phyloP scores from a whole-genome alignment of 768 basidiomycete genomes.

The Lentinula sp. region DNA sequence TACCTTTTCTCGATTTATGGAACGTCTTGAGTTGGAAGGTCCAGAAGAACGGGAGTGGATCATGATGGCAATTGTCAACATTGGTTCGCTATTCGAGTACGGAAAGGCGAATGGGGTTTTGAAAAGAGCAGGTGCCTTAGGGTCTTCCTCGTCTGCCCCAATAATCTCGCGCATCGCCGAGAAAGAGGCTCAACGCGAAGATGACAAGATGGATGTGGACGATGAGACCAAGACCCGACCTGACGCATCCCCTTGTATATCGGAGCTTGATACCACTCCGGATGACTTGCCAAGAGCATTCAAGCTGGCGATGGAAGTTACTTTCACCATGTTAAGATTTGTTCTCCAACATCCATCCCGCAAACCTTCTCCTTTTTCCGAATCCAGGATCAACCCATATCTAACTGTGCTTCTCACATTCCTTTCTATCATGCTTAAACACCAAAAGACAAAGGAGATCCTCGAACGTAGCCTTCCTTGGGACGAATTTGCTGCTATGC shows the following conservation, averaged over 20 bases:
- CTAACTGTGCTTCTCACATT: constrained; percentile 85
- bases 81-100: constrained; percentile 82
- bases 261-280: constrained; percentile 21
- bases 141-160: not conserved
- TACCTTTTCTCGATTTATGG: constrained; percentile 78
- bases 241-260: constrained; percentile 16
- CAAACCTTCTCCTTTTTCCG: constrained; percentile 50
- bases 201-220: constrained; percentile 15
- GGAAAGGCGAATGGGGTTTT: constrained; percentile 71
- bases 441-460: constrained; percentile 50
- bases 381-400: constrained; percentile 74
- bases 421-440: constrained; percentile 69
- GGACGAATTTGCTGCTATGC: constrained; percentile 56
- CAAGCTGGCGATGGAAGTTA: constrained; percentile 70
- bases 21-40: constrained; percentile 78
- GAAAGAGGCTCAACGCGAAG: constrained; percentile 5
- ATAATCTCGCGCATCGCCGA: not conserved
- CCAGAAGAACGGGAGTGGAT: constrained; percentile 88
- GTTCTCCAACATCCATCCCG: constrained; percentile 61
- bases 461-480: constrained; percentile 83
- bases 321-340: constrained; percentile 71
- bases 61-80: constrained; percentile 90
- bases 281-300: constrained; percentile 59
- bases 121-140: constrained; percentile 47
- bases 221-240: constrained; percentile 16